Base-by-base conservation (phyloP, 169 alveolate species). In the Plasmodium gallinaceum region DNA sequence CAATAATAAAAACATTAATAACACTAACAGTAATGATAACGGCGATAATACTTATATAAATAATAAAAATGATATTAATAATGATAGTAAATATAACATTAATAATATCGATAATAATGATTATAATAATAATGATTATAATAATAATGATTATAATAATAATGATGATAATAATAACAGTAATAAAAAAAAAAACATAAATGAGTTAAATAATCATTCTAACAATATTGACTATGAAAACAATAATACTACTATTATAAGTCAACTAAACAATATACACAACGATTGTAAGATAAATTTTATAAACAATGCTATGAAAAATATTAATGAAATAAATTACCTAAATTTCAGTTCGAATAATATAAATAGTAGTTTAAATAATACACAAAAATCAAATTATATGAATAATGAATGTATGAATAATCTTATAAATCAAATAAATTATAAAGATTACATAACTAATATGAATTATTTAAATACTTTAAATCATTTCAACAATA, bases 321-420 rank as follows among this genome's bases (percentile, higher is more conserved):
- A 43, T 66, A n/a, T 57, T 64, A 74, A 60, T 74, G 73, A 74
- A 32, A 26, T 48, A 60, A 42, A 60, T 60, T 60, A 39, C 60
- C 20, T 74, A 8, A 74, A 60, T 64, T 58, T 14, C 62, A 45
- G 2, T 39, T 18, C 26, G 7, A 24, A 61, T 48, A 48, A 48
- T 48, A 14, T 14, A 14, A 48, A 48, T 48, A 48, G 5, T 5
- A 48, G 16, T 48, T 2, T 14, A 14, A 48, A 48, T 48, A 48
- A 48, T 5, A 48, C 58, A 14, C 12, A 48, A 10, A 61, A 61
- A 22, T 18, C 14, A 14, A 61, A 61, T 61, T 22, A 22, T 20
- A 16, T 24, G 2, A 61, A 61, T 61, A 61, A 61, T 61, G 70
- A 18, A 24, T 18, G 24, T 32, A 7, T 61, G 10, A 61, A 18